A percentile compares a stretch with the other conserved stretches of the same genome.
Evolutionary conservation across 441 rosid genomes (phyloP).

Genomic region (Geranium incanum): DNA sequence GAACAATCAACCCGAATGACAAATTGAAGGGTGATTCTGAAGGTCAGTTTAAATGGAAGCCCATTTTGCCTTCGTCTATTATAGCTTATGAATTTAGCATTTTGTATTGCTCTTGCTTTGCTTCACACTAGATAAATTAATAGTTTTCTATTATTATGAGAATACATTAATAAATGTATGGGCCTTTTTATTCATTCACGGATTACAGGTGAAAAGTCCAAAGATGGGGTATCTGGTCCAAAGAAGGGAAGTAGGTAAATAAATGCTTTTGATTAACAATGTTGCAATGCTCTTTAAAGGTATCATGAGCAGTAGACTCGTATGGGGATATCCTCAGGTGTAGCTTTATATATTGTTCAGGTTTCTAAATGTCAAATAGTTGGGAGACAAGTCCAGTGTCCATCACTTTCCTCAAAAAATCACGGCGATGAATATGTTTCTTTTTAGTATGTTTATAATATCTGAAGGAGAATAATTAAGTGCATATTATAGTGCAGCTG

Average conservation of each 20-base stretch:
- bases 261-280: conserved; percentile 63
- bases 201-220: conserved; percentile 99
- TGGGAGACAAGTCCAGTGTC: conserved; percentile 8
- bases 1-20: conserved; percentile 73
- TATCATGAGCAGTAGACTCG: conserved; percentile 26
- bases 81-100: conserved; percentile 2
- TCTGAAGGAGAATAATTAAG: too few species aligned
- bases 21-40: conserved; percentile 55
- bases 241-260: conserved; percentile 99
- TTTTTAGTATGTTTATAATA: too few species aligned
- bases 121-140: conserved; percentile 49
- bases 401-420: too few species aligned
- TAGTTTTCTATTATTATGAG: conserved; percentile 46
- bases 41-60: conserved; percentile 49
- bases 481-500: too few species aligned
- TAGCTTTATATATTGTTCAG: conserved; percentile 17
- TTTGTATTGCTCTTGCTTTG: conserved; percentile 15
- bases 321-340: conserved; percentile 22
- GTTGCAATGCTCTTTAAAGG: conserved; percentile 39
- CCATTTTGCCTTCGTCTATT: conserved; percentile 7
- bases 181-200: conserved; percentile 94
- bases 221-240: conserved; percentile 96
- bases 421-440: too few species aligned
- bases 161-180: conserved; percentile 83
- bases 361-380: conserved; percentile 12